A percentile compares a stretch with the other conserved stretches of the same genome.
These are phyloP conservation scores for Magnolia officinalis DNA, from an alignment of 164 flowering plant species.

Conservation along the genomic window DNA sequence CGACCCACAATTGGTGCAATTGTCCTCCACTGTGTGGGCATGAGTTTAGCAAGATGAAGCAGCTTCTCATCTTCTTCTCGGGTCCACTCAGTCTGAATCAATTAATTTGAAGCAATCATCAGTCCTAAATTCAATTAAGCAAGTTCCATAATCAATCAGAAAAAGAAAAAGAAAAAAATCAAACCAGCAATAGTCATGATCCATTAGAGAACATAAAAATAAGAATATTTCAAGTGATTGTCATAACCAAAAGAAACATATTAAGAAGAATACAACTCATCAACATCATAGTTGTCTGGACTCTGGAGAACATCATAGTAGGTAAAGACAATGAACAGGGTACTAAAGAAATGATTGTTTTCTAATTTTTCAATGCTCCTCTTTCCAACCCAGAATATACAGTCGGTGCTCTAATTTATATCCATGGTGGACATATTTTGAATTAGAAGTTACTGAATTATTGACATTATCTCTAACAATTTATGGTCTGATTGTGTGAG, in stretches of 20 bases:
- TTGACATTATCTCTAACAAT: background rate
- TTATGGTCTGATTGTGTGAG: background rate
- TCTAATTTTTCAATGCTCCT: background rate
- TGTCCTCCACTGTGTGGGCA: conserved; percentile 99
- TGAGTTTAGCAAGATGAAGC: conserved; percentile 93
- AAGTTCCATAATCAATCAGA: background rate
- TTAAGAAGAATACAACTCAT: too few species aligned
- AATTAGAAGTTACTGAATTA: background rate
- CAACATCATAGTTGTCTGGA: too few species aligned
- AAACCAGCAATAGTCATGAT: background rate
- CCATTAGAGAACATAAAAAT: too few species aligned
- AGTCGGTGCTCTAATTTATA: background rate
- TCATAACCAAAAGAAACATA: too few species aligned
- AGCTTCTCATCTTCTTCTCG: conserved; percentile 98
- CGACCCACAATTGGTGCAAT: conserved; percentile 98
- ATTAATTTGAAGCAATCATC: background rate
- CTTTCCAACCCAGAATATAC: background rate
- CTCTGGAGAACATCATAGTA: background rate
- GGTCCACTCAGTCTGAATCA: conserved; percentile 92
- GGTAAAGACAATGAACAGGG: background rate
- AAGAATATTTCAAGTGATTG: too few species aligned
- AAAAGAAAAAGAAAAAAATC: background rate
- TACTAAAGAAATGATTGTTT: too few species aligned
- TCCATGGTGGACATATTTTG: background rate
- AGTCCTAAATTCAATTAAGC: conserved; percentile 1